Evolutionary conservation across 2,329 filamentous ascomycete species (phyloP).

Genomic region (Chaetomium sp.): DNA sequence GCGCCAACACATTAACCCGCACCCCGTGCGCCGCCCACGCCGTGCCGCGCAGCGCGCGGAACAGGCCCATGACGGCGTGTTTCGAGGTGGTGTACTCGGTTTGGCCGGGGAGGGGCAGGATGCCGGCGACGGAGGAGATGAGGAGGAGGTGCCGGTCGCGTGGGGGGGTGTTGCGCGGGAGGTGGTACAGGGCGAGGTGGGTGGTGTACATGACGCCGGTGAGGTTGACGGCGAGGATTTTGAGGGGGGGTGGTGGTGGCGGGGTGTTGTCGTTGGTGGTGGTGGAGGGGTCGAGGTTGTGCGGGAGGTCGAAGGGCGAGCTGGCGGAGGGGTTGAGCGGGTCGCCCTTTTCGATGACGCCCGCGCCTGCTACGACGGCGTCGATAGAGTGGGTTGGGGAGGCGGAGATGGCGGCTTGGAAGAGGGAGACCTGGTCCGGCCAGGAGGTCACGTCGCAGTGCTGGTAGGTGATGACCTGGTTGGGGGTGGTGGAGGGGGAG

Average conservation of each 20-base stretch:
- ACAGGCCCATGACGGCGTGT: slow-evolving; percentile 67
- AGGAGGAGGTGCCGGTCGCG: slow-evolving; percentile 63
- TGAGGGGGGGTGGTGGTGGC: slow-evolving; percentile 51
- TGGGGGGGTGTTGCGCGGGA: slow-evolving; percentile 47
- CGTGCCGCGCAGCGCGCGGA: slow-evolving; percentile 58
- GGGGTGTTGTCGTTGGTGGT: neutral
- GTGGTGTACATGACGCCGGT: slow-evolving; percentile 66
- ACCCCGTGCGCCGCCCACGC: slow-evolving; percentile 51
- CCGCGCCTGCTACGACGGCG: slow-evolving; percentile 67
- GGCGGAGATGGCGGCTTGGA: slow-evolving; percentile 57
- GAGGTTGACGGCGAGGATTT: slow-evolving; percentile 63
- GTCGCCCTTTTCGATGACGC: slow-evolving; percentile 52
- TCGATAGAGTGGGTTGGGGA: slow-evolving; percentile 61
- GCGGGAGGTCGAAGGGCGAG: slow-evolving; percentile 51
- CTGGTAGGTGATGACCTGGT: slow-evolving; percentile 54
- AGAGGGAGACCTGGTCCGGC: slow-evolving; percentile 64
- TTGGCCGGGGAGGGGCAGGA: slow-evolving; percentile 49
- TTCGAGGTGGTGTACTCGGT: slow-evolving; percentile 63
- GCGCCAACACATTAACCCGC: slow-evolving; percentile 66
- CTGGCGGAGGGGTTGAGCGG: slow-evolving; percentile 32
- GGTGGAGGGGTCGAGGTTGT: slow-evolving; percentile 25
- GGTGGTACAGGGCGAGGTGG: slow-evolving; percentile 64
- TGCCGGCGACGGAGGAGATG: slow-evolving; percentile 62
- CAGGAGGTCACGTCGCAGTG: slow-evolving; percentile 67
- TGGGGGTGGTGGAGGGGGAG: slow-evolving; percentile 41